These are phyloP conservation scores for Rhytidhysteron rufulum DNA, from an alignment of 2,329 filamentous ascomycete species.

Conservation along the genomic window DNA sequence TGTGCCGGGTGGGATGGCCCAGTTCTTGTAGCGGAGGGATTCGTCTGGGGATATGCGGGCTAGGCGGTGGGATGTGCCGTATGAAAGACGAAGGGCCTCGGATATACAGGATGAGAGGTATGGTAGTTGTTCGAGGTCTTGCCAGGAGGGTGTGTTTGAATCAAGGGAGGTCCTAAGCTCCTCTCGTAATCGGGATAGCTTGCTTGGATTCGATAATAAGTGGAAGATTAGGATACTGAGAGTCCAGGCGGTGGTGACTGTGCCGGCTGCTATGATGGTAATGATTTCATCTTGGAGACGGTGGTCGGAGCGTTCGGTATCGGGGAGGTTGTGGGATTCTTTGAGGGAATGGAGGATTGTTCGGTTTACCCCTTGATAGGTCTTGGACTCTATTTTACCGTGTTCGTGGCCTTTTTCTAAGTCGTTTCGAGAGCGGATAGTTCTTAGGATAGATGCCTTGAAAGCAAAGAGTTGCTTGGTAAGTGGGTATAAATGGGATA, in stretches of 20 bases:
- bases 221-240: constrained; percentile 9
- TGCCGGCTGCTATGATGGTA: constrained; percentile 12
- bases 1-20: constrained; percentile 7
- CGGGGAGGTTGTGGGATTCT: constrained; percentile 7
- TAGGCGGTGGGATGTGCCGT: constrained; percentile 6
- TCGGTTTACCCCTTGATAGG: constrained; percentile 6
- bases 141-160: constrained; percentile 6
- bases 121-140: constrained; percentile 4
- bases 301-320: constrained; percentile 8
- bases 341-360: constrained; percentile 10
- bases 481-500: constrained; percentile 20
- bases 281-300: constrained; percentile 15
- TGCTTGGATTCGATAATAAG: constrained; percentile 8
- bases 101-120: constrained; percentile 5
- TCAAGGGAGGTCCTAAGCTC: constrained; percentile 7
- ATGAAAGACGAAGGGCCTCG: constrained; percentile 3
- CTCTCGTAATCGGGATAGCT: not conserved
- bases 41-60: constrained; percentile 9
- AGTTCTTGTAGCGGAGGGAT: constrained; percentile 2
- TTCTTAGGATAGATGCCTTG: constrained; percentile 12
- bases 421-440: constrained; percentile 6
- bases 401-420: not conserved
- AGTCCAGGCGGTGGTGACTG: constrained; percentile 10
- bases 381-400: no score
- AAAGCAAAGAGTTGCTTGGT: constrained; percentile 19